phyloP scores from a whole-genome alignment of 1,139 yeast genomes.

The Nematodospora anomalae region DNA sequence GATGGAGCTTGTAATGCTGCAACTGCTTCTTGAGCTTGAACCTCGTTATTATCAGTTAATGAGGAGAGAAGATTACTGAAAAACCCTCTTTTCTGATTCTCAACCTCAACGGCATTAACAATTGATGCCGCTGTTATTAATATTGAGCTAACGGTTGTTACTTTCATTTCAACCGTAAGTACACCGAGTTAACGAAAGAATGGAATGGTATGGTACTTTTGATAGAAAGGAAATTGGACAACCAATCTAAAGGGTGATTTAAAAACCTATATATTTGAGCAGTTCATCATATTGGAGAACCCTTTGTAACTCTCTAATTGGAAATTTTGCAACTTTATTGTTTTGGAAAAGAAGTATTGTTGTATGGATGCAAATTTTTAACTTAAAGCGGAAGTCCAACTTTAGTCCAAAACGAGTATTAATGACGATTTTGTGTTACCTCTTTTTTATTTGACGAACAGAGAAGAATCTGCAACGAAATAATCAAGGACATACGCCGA shows the following conservation, averaged over 20 bases:
- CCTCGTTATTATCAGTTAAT: slow-evolving; percentile 5
- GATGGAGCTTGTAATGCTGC: slow-evolving; percentile 14
- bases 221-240: neutral
- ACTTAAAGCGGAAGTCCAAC: neutral
- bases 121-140: slow-evolving; percentile 13
- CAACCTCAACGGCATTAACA: slow-evolving; percentile 13
- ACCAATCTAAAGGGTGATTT: slow-evolving; percentile 1
- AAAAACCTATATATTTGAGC: slow-evolving; percentile 8
- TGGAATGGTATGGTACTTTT: no score
- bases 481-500: no score
- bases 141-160: slow-evolving; percentile 11
- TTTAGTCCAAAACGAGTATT: no score
- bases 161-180: slow-evolving; percentile 9
- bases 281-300: neutral
- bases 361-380: neutral
- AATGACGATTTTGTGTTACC: no score
- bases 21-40: slow-evolving; percentile 10
- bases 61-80: slow-evolving; percentile 18
- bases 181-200: slow-evolving; percentile 6
- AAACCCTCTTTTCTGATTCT: slow-evolving; percentile 15
- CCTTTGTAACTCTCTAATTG: neutral
- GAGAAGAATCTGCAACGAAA: no score
- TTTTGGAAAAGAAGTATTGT: no score
- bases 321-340: neutral
- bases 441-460: no score